phyloP scores from a whole-genome alignment of 2,329 filamentous ascomycete species.

The Polytolypa hystricis region DNA sequence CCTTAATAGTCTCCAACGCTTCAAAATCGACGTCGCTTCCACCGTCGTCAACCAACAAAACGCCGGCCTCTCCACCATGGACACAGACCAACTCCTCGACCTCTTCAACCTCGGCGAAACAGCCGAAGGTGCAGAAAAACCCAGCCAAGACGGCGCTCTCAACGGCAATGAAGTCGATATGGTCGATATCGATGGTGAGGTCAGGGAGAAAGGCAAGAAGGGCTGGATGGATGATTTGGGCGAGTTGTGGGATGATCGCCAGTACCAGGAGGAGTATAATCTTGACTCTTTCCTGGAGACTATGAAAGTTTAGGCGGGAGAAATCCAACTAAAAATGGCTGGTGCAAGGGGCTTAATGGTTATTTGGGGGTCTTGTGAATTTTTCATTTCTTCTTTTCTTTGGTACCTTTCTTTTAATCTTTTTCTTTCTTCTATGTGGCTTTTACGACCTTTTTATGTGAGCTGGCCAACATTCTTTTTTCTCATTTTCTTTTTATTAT shows the following conservation, averaged over 20 bases:
- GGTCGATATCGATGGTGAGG: constrained; percentile 86
- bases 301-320: constrained; percentile 50
- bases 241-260: constrained; percentile 92
- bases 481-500: neutral
- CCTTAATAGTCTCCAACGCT: constrained; percentile 68
- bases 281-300: constrained; percentile 89
- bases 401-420: neutral
- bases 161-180: constrained; percentile 55
- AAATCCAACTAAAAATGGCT: neutral
- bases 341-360: neutral
- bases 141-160: constrained; percentile 53
- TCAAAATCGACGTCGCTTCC: constrained; percentile 97
- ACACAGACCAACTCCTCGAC: constrained; percentile 95
- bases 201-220: constrained; percentile 92
- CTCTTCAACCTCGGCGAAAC: constrained; percentile 84
- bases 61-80: constrained; percentile 86
- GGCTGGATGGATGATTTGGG: constrained; percentile 89
- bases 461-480: neutral
- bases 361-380: neutral
- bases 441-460: neutral
- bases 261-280: constrained; percentile 98
- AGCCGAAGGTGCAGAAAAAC: constrained; percentile 44
- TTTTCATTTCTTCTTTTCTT: neutral
- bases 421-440: neutral
- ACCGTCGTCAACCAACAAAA: constrained; percentile 99